phyloP scores from a whole-genome alignment of 495 filamentous ascomycete genomes.

The Neurospora sp. region DNA sequence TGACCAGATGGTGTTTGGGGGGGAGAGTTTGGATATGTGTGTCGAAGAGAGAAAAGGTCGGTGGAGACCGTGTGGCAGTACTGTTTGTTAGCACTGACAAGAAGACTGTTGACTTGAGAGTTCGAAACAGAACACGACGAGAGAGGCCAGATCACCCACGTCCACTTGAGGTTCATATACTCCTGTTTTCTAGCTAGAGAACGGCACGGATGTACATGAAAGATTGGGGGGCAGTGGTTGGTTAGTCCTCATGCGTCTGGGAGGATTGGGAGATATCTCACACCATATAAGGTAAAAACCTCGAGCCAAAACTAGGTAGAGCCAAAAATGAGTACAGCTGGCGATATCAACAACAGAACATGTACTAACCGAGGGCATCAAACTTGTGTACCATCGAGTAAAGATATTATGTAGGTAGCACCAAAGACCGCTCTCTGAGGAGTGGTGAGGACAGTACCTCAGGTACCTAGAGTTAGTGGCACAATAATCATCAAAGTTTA shows the following conservation, averaged over 20 bases:
- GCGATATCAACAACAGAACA: neutral
- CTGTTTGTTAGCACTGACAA: neutral
- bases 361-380: neutral
- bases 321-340: neutral
- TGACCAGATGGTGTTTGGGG: neutral
- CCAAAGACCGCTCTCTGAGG: neutral
- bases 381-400: neutral
- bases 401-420: neutral
- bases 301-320: neutral
- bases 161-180: neutral
- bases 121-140: neutral
- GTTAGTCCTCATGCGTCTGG: neutral
- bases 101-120: neutral
- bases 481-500: neutral
- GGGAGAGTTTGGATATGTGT: neutral
- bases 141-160: neutral
- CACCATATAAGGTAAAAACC: neutral
- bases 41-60: neutral
- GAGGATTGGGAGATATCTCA: neutral
- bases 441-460: neutral
- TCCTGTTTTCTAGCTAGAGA: neutral
- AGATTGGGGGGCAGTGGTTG: neutral
- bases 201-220: neutral
- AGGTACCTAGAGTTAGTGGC: neutral
- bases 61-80: neutral